Percentiles rank a stretch among this genome's conserved stretches.
Evolutionary conservation across 768 basidiomycete genomes (phyloP).

Genomic region (Dendrothele bispora): DNA sequence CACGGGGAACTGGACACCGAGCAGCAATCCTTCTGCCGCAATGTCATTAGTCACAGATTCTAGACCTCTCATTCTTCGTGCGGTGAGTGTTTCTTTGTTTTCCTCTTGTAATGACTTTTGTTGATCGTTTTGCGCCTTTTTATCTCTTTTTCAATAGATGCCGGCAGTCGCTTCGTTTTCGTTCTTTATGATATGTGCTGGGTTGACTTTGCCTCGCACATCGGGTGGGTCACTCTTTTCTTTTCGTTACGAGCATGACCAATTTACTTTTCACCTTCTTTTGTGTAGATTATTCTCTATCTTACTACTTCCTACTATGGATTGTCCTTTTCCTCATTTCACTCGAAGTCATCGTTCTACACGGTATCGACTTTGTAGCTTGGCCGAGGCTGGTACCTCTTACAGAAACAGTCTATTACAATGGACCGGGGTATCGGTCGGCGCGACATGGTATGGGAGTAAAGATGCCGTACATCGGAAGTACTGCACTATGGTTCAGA

Average conservation of each 20-base stretch:
- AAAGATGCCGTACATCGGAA: conserved; percentile 21
- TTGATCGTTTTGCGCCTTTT: background rate
- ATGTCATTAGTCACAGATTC: conserved; percentile 74
- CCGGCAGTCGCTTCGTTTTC: conserved; percentile 82
- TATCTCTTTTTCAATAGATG: conserved; percentile 48
- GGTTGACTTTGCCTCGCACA: conserved; percentile 81
- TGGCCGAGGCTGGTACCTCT: conserved; percentile 90
- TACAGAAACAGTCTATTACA: conserved; percentile 84
- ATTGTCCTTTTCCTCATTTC: conserved; percentile 60
- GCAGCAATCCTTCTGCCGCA: conserved; percentile 67
- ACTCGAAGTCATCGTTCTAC: conserved; percentile 69
- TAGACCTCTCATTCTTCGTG: conserved; percentile 80
- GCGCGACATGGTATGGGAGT: conserved; percentile 77
- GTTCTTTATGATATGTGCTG: conserved; percentile 85
- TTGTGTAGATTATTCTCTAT: conserved; percentile 72
- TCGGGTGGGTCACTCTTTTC: conserved; percentile 59
- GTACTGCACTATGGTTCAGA: conserved; percentile 15
- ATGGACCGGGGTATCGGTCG: conserved; percentile 85
- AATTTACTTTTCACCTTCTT: conserved; percentile 3
- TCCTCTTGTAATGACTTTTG: background rate
- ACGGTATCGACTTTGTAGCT: conserved; percentile 92
- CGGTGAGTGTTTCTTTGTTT: conserved; percentile 49
- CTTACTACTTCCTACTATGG: conserved; percentile 87
- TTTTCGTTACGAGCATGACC: conserved; percentile 3
- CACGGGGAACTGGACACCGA: conserved; percentile 89